These are phyloP conservation scores for Monilinia fructicola DNA, from an alignment of 2,329 filamentous ascomycete species.

Conservation along the genomic window DNA sequence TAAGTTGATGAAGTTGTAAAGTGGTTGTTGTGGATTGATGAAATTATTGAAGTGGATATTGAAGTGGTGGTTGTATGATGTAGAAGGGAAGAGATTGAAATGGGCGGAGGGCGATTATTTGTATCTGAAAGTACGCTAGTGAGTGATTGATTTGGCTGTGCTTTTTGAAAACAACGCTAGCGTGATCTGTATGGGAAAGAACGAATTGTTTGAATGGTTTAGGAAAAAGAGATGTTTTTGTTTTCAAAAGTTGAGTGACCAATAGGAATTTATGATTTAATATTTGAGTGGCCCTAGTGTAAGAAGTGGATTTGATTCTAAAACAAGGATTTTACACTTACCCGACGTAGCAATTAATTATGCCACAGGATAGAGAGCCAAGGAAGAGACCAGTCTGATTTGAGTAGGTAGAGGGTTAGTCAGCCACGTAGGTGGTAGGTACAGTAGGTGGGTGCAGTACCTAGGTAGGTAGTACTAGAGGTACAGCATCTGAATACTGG, in stretches of 20 bases:
- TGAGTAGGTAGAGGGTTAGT: too few relatives aligned
- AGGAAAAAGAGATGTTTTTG: slow-evolving; percentile 15
- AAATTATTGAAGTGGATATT: slow-evolving; percentile 16
- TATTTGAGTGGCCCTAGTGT: neutral
- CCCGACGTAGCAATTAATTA: too few relatives aligned
- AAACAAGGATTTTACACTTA: slow-evolving; percentile 13
- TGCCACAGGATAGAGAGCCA: too few relatives aligned
- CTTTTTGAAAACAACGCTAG: slow-evolving; percentile 17
- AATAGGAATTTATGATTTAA: slow-evolving; percentile 26
- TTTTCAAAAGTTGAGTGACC: slow-evolving; percentile 22
- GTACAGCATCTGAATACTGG: neutral
- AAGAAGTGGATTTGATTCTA: neutral
- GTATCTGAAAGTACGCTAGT: slow-evolving; percentile 36
- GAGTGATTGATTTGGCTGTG: slow-evolving; percentile 33
- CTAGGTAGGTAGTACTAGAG: too few relatives aligned
- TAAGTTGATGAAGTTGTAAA: slow-evolving; percentile 18
- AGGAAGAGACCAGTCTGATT: too few relatives aligned
- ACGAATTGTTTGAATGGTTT: slow-evolving; percentile 7
- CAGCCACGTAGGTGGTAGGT: too few relatives aligned
- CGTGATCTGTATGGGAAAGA: slow-evolving; percentile 3
- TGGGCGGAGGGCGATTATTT: slow-evolving; percentile 40
- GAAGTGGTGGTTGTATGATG: slow-evolving; percentile 37
- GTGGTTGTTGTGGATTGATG: slow-evolving; percentile 32
- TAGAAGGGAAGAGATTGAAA: slow-evolving; percentile 34
- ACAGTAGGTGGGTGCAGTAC: too few relatives aligned